phyloP scores from a whole-genome alignment of 140 eudicot species.

The Stevia rebaudiana region DNA sequence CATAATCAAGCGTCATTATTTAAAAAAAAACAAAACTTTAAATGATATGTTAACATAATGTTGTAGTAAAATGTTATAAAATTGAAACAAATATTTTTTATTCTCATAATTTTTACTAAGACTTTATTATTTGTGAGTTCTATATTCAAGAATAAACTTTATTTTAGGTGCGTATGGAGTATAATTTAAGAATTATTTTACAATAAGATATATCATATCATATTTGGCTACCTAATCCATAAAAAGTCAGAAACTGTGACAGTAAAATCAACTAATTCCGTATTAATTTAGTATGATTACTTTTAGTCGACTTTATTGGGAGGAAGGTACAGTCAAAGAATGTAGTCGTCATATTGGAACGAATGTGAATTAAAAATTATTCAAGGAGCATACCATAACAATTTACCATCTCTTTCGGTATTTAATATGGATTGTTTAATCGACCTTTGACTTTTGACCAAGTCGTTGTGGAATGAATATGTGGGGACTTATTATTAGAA shows the following conservation, averaged over 20 bases:
- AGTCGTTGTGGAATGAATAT: conserved; percentile 23
- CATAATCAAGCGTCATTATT: no score
- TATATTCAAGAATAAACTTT: conserved; percentile 28
- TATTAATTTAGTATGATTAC: background rate
- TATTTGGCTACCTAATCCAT: conserved; percentile 15
- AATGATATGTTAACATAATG: no score
- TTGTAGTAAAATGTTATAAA: no score
- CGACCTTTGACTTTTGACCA: conserved; percentile 32
- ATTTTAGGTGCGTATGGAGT: conserved; percentile 10
- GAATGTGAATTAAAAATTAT: background rate
- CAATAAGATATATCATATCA: background rate
- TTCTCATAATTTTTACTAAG: no score
- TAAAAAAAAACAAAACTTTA: no score
- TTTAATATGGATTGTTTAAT: conserved; percentile 10
- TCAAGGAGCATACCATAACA: background rate
- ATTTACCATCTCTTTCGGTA: conserved; percentile 17
- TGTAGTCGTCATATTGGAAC: conserved; percentile 33
- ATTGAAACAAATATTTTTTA: background rate
- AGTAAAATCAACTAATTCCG: conserved; percentile 16
- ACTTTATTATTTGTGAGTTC: no score
- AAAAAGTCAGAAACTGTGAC: conserved; percentile 25
- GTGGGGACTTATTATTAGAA: conserved; percentile 13
- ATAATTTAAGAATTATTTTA: background rate
- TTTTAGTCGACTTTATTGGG: conserved; percentile 17
- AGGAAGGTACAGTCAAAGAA: conserved; percentile 23